These are phyloP conservation scores for Podila minutissima DNA, from an alignment of 192 early-diverging fungal species.

Conservation along the genomic window DNA sequence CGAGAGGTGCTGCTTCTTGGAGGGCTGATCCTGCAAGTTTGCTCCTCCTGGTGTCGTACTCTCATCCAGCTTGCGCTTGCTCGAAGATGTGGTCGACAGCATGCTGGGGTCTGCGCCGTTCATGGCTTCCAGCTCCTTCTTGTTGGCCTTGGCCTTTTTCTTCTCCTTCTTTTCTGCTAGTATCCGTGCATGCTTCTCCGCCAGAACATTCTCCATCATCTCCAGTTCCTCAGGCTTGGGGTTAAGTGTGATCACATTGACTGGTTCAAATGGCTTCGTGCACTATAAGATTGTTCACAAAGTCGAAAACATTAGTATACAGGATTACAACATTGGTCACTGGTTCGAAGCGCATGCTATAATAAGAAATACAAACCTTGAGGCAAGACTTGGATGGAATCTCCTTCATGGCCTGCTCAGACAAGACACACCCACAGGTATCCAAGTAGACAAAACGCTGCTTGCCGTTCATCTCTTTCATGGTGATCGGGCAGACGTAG, in stretches of 20 bases:
- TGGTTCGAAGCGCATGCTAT: not conserved
- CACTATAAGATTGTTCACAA: constrained; percentile 57
- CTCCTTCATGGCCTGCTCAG: constrained; percentile 80
- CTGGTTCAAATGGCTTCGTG: constrained; percentile 61
- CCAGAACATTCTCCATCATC: constrained; percentile 62
- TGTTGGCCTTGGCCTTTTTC: constrained; percentile 54
- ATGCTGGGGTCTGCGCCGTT: constrained; percentile 30
- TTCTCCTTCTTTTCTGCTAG: constrained; percentile 61
- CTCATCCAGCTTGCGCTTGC: constrained; percentile 44
- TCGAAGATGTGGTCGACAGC: constrained; percentile 15
- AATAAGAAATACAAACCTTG: constrained; percentile 46
- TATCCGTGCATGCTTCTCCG: constrained; percentile 57
- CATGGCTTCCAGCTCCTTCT: constrained; percentile 51
- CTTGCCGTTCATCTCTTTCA: constrained; percentile 90
- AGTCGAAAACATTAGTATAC: not conserved
- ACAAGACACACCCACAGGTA: constrained; percentile 83
- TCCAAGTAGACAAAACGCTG: constrained; percentile 69
- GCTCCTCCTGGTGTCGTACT: not conserved
- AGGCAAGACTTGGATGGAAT: constrained; percentile 72
- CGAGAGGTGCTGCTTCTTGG: constrained; percentile 26
- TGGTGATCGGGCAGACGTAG: constrained; percentile 83
- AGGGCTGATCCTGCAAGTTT: constrained; percentile 4
- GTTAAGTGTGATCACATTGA: constrained; percentile 78
- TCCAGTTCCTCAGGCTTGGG: constrained; percentile 72
- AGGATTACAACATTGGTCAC: not conserved